Conservation (phyloP, 768 basidiomycete species). For the Rhodotorula graminis region DNA sequence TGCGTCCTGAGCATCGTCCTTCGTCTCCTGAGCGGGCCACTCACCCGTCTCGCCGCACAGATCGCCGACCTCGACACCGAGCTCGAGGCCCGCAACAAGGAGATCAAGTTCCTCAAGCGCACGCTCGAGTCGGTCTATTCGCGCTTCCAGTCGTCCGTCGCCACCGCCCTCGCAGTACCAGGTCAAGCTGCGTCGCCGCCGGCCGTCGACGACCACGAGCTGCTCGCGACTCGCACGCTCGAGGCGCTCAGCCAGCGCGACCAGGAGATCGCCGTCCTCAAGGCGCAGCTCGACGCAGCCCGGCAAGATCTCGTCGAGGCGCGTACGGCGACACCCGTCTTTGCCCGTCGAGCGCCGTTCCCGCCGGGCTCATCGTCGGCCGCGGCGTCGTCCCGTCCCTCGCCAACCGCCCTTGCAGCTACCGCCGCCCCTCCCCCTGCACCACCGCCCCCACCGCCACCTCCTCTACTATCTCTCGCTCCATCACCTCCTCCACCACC, state of each 20-base stretch:
- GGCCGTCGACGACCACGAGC: constrained; percentile 54
- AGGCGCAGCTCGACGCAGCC: constrained; percentile 38
- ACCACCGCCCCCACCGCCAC: no score
- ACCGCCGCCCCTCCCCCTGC: no score
- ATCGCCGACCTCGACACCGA: constrained; percentile 55
- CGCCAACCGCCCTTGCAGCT: not conserved
- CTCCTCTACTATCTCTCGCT: no score
- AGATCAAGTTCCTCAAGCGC: constrained; percentile 69
- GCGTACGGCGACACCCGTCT: constrained; percentile 53
- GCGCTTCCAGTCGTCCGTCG: constrained; percentile 54
- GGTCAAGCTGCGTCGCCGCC: constrained; percentile 51
- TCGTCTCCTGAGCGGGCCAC: no score
- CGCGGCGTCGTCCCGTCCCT: no score
- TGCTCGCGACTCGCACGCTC: constrained; percentile 66
- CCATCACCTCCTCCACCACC: no score
- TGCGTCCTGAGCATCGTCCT: constrained; percentile 42
- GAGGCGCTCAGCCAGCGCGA: constrained; percentile 67
- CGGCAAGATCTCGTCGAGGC: constrained; percentile 50
- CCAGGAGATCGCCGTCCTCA: constrained; percentile 57
- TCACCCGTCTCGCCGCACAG: constrained; percentile 52
- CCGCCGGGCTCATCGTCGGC: constrained; percentile 4
- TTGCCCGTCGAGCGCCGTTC: constrained; percentile 48
- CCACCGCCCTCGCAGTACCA: constrained; percentile 48
- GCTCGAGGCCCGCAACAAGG: constrained; percentile 61
- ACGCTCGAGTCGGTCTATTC: constrained; percentile 84